phyloP scores from a whole-genome alignment of 2,329 filamentous ascomycete species.

The Erysiphe neolycopersici region DNA sequence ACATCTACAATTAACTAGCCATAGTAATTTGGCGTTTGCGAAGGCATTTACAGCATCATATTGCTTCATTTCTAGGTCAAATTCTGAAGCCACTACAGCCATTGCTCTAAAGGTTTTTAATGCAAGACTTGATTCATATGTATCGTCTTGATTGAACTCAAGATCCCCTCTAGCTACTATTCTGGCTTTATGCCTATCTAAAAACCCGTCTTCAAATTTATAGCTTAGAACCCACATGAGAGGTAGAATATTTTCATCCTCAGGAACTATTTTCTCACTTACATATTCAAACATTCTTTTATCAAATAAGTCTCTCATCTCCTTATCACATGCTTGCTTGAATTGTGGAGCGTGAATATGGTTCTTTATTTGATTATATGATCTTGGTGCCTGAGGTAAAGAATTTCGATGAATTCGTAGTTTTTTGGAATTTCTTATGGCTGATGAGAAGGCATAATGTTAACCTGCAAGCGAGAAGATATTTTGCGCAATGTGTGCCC shows the following conservation, averaged over 20 bases:
- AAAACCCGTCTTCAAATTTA: conserved; percentile 9
- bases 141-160: conserved; percentile 2
- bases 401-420: not conserved
- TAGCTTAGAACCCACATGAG: conserved; percentile 9
- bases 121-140: conserved; percentile 1
- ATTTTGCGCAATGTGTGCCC: not conserved
- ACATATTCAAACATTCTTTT: not conserved
- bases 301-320: not conserved
- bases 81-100: not conserved
- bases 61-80: conserved; percentile 1
- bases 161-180: conserved; percentile 8
- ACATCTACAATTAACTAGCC: not conserved
- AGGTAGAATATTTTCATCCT: not conserved
- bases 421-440: not conserved
- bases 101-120: not conserved
- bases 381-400: not conserved
- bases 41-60: conserved; percentile 1
- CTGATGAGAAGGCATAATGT: not conserved
- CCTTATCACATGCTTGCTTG: not conserved
- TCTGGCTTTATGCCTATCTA: conserved; percentile 6
- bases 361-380: not conserved
- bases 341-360: not conserved
- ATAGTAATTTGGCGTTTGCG: not conserved
- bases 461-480: not conserved
- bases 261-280: not conserved